These are phyloP conservation scores for Somion occarium DNA, from an alignment of 1,284 basidiomycete species.

Conservation along the genomic window DNA sequence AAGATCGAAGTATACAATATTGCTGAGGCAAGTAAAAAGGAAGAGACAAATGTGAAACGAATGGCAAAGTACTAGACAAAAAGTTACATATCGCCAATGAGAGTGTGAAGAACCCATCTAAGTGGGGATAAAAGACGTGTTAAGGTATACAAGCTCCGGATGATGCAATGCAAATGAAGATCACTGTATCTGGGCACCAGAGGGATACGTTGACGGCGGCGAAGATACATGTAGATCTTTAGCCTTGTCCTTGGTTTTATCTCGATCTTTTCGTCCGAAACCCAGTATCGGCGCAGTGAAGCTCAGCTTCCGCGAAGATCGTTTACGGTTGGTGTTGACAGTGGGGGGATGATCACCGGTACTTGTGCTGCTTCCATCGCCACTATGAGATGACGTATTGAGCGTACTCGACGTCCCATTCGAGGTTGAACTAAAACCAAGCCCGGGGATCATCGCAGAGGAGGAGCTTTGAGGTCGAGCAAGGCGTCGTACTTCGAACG, in stretches of 20 bases:
- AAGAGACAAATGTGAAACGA: no score
- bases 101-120: neutral
- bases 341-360: neutral
- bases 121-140: neutral
- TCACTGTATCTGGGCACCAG: neutral
- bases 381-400: slow-evolving; percentile 2
- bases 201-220: neutral
- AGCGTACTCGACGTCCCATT: slow-evolving; percentile 12
- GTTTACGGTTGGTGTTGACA: slow-evolving; percentile 26
- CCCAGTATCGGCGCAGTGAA: slow-evolving; percentile 57
- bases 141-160: neutral
- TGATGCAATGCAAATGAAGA: neutral
- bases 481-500: neutral
- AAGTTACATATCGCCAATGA: no score
- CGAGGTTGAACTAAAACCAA: slow-evolving; percentile 6
- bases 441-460: slow-evolving; percentile 1
- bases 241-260: slow-evolving; percentile 10
- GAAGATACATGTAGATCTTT: neutral
- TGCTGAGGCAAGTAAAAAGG: no score
- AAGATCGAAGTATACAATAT: no score
- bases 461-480: neutral
- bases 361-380: slow-evolving; percentile 2
- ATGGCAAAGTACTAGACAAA: no score
- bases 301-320: slow-evolving; percentile 63
- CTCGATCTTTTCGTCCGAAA: slow-evolving; percentile 46